Evolutionary conservation across 768 basidiomycete genomes (phyloP).

Genomic region (Pholiota conissans): DNA sequence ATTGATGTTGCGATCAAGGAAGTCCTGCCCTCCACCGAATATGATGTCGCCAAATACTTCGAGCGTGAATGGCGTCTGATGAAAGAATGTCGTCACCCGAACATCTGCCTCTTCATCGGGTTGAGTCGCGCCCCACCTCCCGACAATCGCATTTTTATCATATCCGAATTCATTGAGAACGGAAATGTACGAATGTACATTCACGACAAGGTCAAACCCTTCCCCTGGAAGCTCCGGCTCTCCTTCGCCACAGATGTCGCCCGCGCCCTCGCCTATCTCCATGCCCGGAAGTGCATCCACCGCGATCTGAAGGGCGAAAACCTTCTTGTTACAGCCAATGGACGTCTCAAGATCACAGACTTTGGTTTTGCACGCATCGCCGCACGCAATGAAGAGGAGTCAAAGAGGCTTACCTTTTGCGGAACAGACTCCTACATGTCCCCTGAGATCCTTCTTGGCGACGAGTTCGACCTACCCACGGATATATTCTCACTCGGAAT

Average conservation of each 20-base stretch:
- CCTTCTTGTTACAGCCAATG: constrained; percentile 90
- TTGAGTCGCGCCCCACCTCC: constrained; percentile 77
- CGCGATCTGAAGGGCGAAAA: constrained; percentile 98
- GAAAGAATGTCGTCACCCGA: constrained; percentile 93
- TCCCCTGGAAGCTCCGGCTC: constrained; percentile 92
- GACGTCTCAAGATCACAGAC: constrained; percentile 96
- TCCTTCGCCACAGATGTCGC: constrained; percentile 95
- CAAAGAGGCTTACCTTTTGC: constrained; percentile 80
- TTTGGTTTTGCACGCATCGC: constrained; percentile 97
- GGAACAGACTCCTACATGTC: constrained; percentile 97
- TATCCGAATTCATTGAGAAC: constrained; percentile 93
- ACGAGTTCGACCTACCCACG: constrained; percentile 91
- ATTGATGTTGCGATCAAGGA: constrained; percentile 97
- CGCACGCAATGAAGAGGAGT: constrained; percentile 88
- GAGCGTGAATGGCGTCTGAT: constrained; percentile 98
- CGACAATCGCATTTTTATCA: constrained; percentile 87
- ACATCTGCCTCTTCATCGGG: constrained; percentile 92
- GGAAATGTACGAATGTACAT: constrained; percentile 93
- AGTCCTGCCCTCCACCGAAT: constrained; percentile 86
- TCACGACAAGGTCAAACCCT: constrained; percentile 75
- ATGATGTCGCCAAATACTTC: constrained; percentile 97
- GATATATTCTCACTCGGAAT: constrained; percentile 94
- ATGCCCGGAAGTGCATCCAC: constrained; percentile 88
- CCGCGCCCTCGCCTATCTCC: constrained; percentile 94
- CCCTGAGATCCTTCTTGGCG: constrained; percentile 89